Conservation (phyloP, 2,329 filamentous ascomycete species). For the Xylaria sp. region DNA sequence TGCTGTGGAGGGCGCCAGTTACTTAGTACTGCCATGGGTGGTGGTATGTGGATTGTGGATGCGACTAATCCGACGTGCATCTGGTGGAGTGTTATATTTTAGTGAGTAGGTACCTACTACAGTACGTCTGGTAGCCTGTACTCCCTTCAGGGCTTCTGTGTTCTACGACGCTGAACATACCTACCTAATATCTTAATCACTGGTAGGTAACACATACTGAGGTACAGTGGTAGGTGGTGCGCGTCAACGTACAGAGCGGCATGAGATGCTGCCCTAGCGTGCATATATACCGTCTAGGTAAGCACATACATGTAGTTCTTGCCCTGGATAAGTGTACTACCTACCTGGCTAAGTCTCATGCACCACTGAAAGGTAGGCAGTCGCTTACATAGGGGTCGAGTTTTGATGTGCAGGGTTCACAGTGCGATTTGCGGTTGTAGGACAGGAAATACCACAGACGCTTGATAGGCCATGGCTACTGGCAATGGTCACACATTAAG, state of each 20-base stretch:
- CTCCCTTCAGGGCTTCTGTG: too few species aligned
- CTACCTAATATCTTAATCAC: too few species aligned
- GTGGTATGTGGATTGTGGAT: slow-evolving; percentile 24
- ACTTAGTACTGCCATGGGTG: slow-evolving; percentile 18
- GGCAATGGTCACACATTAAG: slow-evolving; percentile 23
- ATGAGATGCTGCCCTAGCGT: neutral
- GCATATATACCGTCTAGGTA: neutral
- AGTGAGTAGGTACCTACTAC: neutral
- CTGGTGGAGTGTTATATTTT: neutral
- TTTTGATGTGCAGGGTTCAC: slow-evolving; percentile 27
- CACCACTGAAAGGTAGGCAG: neutral
- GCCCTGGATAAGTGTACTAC: neutral
- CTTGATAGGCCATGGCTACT: slow-evolving; percentile 16
- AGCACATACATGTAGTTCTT: neutral
- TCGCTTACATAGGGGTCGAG: slow-evolving; percentile 13
- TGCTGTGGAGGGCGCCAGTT: slow-evolving; percentile 10
- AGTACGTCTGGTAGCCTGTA: neutral
- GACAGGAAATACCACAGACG: slow-evolving; percentile 1
- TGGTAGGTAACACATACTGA: neutral
- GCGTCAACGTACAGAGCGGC: neutral
- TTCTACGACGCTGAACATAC: too few species aligned
- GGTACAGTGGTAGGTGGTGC: neutral
- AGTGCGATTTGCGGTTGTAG: slow-evolving; percentile 23
- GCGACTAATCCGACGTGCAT: slow-evolving; percentile 33
- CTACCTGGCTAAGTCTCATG: neutral